Conservation (phyloP, 148 eudicot species). For the Pharnaceum exiguum region DNA sequence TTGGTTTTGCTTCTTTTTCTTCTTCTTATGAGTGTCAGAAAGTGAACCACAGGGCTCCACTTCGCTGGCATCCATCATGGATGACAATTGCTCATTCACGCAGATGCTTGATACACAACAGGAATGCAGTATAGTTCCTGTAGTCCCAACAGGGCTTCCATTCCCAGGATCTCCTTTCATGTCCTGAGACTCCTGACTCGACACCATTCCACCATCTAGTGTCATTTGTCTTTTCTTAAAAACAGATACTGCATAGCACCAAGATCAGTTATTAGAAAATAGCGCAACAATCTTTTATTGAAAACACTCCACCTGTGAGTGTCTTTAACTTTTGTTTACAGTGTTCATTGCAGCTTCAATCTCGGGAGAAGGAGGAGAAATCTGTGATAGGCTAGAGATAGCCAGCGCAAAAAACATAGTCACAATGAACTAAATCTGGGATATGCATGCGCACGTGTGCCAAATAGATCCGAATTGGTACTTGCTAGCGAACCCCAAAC, state of each 20-base stretch:
- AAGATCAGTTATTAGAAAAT: conserved; percentile 1
- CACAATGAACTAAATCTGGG: too few species aligned
- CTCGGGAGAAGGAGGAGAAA: too few species aligned
- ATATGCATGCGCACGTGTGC: too few species aligned
- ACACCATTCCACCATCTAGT: conserved; percentile 21
- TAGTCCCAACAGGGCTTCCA: conserved; percentile 13
- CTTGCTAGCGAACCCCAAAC: too few species aligned
- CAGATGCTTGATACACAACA: conserved; percentile 15
- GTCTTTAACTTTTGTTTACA: too few species aligned
- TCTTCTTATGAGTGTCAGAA: conserved; percentile 35
- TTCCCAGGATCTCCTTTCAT: conserved; percentile 16
- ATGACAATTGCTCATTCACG: conserved; percentile 12
- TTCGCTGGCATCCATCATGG: not conserved
- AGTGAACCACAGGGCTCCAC: conserved; percentile 1
- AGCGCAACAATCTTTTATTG: not conserved
- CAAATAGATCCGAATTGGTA: too few species aligned
- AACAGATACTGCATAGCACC: conserved; percentile 59
- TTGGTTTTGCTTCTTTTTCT: conserved; percentile 57
- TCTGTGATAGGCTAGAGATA: too few species aligned
- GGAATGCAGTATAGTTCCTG: conserved; percentile 17
- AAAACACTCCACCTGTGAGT: not conserved
- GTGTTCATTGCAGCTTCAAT: too few species aligned
- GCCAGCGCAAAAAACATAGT: too few species aligned
- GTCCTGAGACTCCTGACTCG: conserved; percentile 26
- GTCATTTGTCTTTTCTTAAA: conserved; percentile 53